phyloP scores from a whole-genome alignment of 805 yeast genomes.

The Pichia phayaonensis region DNA sequence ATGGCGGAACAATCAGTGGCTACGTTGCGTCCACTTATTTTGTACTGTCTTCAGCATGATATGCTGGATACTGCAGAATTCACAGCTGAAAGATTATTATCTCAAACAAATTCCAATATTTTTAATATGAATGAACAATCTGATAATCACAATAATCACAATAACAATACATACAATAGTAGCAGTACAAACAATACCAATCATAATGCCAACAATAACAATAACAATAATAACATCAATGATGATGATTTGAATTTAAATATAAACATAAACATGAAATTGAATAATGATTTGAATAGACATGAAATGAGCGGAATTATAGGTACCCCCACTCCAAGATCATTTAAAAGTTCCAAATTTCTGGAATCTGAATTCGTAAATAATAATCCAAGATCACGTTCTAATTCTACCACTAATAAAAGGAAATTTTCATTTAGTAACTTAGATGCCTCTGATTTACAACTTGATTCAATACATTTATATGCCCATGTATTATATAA shows the following conservation, averaged over 20 bases:
- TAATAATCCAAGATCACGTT: background rate
- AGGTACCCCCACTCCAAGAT: constrained; percentile 3
- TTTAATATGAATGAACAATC: background rate
- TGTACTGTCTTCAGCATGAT: constrained; percentile 67
- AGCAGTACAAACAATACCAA: background rate
- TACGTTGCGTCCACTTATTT: constrained; percentile 39
- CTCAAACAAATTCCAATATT: constrained; percentile 29
- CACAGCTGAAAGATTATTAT: constrained; percentile 72
- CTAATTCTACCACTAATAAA: background rate
- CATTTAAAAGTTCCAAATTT: background rate
- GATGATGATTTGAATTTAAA: background rate
- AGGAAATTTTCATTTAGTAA: background rate
- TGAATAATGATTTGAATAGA: background rate
- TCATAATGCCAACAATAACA: background rate
- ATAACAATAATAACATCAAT: background rate
- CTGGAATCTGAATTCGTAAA: background rate
- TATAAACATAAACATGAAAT: background rate
- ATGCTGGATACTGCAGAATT: constrained; percentile 72
- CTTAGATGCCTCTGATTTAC: constrained; percentile 17
- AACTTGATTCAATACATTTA: constrained; percentile 54
- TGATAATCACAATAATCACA: background rate
- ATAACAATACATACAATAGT: background rate
- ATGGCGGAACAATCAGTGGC: constrained; percentile 1
- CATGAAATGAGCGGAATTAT: background rate
- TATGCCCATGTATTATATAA: constrained; percentile 62